Percentiles rank a stretch among this genome's conserved stretches.
Conservation (phyloP, 306 rosid species). For the Vigna reflexopilosa region DNA sequence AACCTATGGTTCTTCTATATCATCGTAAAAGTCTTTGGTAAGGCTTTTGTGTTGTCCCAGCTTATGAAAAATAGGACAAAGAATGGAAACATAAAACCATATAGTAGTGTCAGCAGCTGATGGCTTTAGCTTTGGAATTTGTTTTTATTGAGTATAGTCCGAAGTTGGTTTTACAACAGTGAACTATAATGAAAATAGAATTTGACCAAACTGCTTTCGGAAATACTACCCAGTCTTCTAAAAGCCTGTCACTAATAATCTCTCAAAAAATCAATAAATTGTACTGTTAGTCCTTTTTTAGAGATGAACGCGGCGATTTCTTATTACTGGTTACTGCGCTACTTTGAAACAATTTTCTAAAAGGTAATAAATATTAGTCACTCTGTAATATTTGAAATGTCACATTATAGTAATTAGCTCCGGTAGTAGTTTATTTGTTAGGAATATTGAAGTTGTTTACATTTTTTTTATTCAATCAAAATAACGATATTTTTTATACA, state of each 20-base stretch:
- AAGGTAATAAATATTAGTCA: too few species aligned
- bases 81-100: neutral
- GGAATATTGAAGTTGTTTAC: neutral
- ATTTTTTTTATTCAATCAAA: neutral
- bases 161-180: neutral
- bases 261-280: neutral
- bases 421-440: neutral
- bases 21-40: constrained; percentile 44
- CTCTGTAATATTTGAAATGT: too few species aligned
- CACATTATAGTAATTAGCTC: too few species aligned
- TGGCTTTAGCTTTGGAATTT: neutral
- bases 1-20: constrained; percentile 46
- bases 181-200: neutral
- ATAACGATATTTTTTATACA: neutral
- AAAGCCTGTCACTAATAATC: neutral
- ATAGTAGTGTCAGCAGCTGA: neutral
- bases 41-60: neutral
- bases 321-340: neutral
- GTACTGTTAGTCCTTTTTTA: neutral
- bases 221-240: neutral
- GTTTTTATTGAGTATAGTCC: neutral
- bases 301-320: neutral
- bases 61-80: neutral
- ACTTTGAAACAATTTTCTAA: too few species aligned
- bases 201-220: neutral